phyloP scores from a whole-genome alignment of 176 grass and related monocot species.

The Zoysia japonica region DNA sequence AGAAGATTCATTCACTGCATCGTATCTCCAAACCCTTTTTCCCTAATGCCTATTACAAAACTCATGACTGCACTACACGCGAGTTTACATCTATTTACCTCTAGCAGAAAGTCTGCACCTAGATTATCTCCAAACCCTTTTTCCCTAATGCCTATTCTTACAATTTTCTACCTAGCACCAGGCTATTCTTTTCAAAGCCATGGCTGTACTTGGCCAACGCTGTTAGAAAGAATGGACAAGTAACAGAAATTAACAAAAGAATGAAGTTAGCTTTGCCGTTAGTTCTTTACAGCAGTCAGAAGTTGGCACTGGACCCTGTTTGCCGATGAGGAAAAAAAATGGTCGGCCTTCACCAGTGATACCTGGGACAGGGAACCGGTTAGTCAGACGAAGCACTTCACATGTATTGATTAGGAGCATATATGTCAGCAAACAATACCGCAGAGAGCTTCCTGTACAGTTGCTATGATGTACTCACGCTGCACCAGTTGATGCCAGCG shows the following conservation, averaged over 20 bases:
- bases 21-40: constrained; percentile 6
- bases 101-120: neutral
- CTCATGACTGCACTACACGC: neutral
- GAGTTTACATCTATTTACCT: neutral
- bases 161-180: constrained; percentile 21
- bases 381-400: neutral
- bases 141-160: constrained; percentile 41
- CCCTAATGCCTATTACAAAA: constrained; percentile 38
- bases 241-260: neutral
- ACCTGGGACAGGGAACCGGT: constrained; percentile 35
- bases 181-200: constrained; percentile 26
- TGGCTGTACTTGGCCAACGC: constrained; percentile 43
- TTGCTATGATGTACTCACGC: neutral
- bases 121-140: constrained; percentile 14
- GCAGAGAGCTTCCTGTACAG: constrained; percentile 22
- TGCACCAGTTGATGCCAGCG: neutral
- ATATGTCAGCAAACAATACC: constrained; percentile 35
- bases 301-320: constrained; percentile 24
- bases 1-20: constrained; percentile 10
- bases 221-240: constrained; percentile 50
- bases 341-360: constrained; percentile 12
- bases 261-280: constrained; percentile 37
- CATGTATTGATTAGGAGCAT: neutral
- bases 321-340: constrained; percentile 38
- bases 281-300: constrained; percentile 55